A percentile compares a stretch with the other conserved stretches of the same genome.
Conservation (phyloP, 257 asterid genomes). For the Petrea volubilis region DNA sequence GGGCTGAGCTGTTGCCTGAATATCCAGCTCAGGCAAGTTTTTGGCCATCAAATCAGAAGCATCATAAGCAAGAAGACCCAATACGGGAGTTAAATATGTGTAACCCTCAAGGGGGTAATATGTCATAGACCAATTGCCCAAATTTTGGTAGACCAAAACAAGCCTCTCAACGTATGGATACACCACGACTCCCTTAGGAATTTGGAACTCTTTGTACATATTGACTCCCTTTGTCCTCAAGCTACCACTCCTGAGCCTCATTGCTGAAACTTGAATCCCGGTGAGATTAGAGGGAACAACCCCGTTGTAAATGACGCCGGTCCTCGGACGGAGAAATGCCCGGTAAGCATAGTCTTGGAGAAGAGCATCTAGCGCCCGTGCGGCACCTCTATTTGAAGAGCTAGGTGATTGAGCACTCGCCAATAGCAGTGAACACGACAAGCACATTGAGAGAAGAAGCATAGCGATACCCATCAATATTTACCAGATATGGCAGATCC, state of each 20-base stretch:
- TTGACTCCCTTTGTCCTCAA: slow-evolving; percentile 46
- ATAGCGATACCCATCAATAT: background rate
- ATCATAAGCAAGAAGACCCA: slow-evolving; percentile 73
- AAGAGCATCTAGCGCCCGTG: slow-evolving; percentile 52
- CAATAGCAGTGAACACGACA: slow-evolving; percentile 33
- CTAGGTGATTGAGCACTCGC: slow-evolving; percentile 33
- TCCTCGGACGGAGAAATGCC: slow-evolving; percentile 51
- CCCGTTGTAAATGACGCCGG: slow-evolving; percentile 61
- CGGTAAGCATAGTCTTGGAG: slow-evolving; percentile 59
- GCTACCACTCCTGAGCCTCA: slow-evolving; percentile 80
- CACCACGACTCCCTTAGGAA: slow-evolving; percentile 54
- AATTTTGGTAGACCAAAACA: slow-evolving; percentile 63
- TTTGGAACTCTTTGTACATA: slow-evolving; percentile 49
- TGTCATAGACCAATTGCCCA: slow-evolving; percentile 50
- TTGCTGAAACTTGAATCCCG: slow-evolving; percentile 56
- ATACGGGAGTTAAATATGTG: slow-evolving; percentile 55
- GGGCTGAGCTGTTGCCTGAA: slow-evolving; percentile 48
- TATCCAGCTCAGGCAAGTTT: slow-evolving; percentile 45
- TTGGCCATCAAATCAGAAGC: slow-evolving; percentile 50
- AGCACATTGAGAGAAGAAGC: slow-evolving; percentile 34
- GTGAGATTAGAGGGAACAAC: slow-evolving; percentile 51
- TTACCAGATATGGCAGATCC: slow-evolving; percentile 11
- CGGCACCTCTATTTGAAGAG: slow-evolving; percentile 26
- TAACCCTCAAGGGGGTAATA: slow-evolving; percentile 50
- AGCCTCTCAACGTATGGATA: slow-evolving; percentile 62